phyloP scores from a whole-genome alignment of 176 grass and related monocot genomes.

The Saccharum officinarum region DNA sequence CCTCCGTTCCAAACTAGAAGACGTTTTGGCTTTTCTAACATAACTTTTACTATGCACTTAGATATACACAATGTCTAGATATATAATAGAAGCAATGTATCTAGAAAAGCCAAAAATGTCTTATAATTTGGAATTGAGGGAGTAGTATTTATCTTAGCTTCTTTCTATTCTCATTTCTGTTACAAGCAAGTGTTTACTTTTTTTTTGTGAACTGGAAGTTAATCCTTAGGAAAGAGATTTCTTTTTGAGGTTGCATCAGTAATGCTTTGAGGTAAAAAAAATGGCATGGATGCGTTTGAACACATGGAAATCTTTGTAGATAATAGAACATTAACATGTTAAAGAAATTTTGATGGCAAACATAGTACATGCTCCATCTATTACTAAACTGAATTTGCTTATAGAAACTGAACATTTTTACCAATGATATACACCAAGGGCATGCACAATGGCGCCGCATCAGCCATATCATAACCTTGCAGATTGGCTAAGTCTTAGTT shows the following conservation, averaged over 20 bases:
- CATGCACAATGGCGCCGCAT: background rate
- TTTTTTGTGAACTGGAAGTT: background rate
- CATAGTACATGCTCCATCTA: background rate
- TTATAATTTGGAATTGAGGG: background rate
- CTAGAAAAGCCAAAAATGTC: background rate
- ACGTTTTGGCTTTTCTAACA: background rate
- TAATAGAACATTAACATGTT: background rate
- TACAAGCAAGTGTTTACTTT: background rate
- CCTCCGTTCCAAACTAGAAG: background rate
- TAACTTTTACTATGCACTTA: background rate
- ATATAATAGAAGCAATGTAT: background rate
- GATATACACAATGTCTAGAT: background rate
- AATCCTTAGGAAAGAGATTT: background rate
- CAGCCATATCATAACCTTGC: background rate
- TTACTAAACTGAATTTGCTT: background rate
- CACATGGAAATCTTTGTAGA: background rate
- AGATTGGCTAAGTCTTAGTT: background rate
- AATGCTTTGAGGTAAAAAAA: background rate
- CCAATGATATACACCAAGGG: background rate
- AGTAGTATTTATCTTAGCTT: background rate
- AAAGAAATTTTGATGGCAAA: conserved; percentile 1
- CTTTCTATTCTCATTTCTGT: background rate
- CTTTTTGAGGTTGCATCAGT: background rate
- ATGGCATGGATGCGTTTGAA: background rate
- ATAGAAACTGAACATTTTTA: background rate